These are phyloP conservation scores for Cyclotella cryptica DNA, from an alignment of 108 stramenopile species.

Conservation along the genomic window DNA sequence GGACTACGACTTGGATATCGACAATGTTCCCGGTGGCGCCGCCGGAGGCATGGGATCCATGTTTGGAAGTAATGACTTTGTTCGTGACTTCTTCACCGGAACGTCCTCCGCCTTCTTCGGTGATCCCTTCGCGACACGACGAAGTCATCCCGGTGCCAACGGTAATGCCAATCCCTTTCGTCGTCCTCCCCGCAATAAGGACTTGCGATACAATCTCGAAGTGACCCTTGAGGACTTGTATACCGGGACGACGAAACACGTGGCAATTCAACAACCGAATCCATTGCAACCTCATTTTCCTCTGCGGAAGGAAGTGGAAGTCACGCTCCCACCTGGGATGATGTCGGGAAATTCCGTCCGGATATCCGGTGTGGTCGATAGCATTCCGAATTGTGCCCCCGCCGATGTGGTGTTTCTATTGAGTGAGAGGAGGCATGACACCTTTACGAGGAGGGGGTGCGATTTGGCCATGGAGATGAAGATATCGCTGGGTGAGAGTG, in stretches of 20 bases:
- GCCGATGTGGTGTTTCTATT: constrained; percentile 81
- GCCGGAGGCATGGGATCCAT: too few species aligned
- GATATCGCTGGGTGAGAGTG: constrained; percentile 70
- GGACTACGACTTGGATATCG: constrained; percentile 45
- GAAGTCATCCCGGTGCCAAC: neutral
- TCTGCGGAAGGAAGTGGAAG: constrained; percentile 62
- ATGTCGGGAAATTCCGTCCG: constrained; percentile 63
- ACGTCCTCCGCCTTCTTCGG: neutral
- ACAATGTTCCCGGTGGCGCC: constrained; percentile 20
- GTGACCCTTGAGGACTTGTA: constrained; percentile 87
- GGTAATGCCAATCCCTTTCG: constrained; percentile 6
- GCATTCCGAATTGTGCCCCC: constrained; percentile 59
- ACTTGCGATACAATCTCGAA: constrained; percentile 76
- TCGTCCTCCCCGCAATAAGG: constrained; percentile 56
- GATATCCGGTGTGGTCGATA: constrained; percentile 77
- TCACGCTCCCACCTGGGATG: constrained; percentile 67
- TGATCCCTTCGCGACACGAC: constrained; percentile 19
- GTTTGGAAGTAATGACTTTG: constrained; percentile 23
- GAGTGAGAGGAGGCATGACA: constrained; percentile 56
- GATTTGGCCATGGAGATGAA: constrained; percentile 81
- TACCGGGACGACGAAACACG: constrained; percentile 57
- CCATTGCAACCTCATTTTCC: constrained; percentile 34
- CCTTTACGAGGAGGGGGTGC: constrained; percentile 72
- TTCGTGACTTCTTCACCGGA: constrained; percentile 38
- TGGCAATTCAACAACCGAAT: constrained; percentile 63